Conservation (phyloP, 129 eudicot genomes). For the Flaveria brownii region DNA sequence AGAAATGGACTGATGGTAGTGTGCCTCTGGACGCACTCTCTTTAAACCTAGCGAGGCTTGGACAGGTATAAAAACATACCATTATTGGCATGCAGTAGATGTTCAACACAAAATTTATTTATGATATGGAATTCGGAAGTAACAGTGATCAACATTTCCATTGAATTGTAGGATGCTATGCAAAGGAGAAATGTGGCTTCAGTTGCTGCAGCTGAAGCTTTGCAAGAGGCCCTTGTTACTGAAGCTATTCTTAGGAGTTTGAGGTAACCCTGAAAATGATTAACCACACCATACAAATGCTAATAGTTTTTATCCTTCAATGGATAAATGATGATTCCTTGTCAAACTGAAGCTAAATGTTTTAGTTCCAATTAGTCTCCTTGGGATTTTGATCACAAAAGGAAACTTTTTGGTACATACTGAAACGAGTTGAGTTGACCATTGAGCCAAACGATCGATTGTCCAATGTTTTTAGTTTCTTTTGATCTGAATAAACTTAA, state of each 20-base stretch:
- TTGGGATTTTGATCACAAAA: neutral
- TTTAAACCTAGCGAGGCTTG: conserved; percentile 71
- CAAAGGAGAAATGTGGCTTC: conserved; percentile 82
- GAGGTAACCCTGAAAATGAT: conserved; percentile 48
- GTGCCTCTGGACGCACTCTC: conserved; percentile 71
- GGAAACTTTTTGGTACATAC: neutral
- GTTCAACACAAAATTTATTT: neutral
- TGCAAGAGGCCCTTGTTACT: conserved; percentile 85
- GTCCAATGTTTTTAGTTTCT: neutral
- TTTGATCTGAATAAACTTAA: neutral
- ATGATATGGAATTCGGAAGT: neutral
- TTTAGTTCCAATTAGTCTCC: neutral
- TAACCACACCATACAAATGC: neutral
- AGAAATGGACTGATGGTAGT: conserved; percentile 99
- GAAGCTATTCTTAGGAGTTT: conserved; percentile 83
- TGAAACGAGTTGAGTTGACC: neutral
- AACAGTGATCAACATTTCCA: conserved; percentile 1
- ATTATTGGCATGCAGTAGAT: neutral
- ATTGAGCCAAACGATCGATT: neutral
- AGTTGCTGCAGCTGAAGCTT: conserved; percentile 92
- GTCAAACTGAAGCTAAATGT: neutral
- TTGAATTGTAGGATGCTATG: conserved; percentile 68
- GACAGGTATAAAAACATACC: conserved; percentile 58
- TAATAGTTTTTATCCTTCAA: neutral
- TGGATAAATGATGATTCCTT: neutral